A percentile compares a stretch with the other conserved stretches of the same genome.
These are phyloP conservation scores for Helenozyma baotianmanensis DNA, from an alignment of 805 yeast genomes.

Conservation along the genomic window DNA sequence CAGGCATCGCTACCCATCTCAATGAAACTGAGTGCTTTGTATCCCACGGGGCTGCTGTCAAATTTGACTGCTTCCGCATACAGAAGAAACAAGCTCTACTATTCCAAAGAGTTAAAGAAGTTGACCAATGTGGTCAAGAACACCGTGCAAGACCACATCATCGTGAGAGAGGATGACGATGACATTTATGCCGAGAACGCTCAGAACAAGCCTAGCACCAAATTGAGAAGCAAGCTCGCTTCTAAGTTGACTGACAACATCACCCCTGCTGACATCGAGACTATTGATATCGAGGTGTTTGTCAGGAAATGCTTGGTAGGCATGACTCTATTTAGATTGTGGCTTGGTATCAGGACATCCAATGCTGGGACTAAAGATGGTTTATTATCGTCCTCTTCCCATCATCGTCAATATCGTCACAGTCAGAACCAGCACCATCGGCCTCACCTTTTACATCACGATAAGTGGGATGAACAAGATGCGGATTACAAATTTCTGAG, in stretches of 20 bases:
- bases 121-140: constrained; percentile 65
- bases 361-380: too few relatives aligned
- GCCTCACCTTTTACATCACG: constrained; percentile 1
- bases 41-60: background rate
- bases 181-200: constrained; percentile 10
- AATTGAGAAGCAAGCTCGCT: constrained; percentile 30
- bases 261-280: constrained; percentile 38
- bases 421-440: constrained; percentile 4
- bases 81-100: constrained; percentile 26
- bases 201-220: constrained; percentile 16
- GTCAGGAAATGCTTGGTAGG: constrained; percentile 30
- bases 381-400: background rate
- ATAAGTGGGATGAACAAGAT: too few relatives aligned
- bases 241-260: constrained; percentile 29
- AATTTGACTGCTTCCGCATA: constrained; percentile 13
- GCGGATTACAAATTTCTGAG: constrained; percentile 27
- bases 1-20: constrained; percentile 1
- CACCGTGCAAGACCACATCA: constrained; percentile 61
- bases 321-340: constrained; percentile 28
- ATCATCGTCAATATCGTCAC: constrained; percentile 8
- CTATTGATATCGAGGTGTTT: constrained; percentile 33
- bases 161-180: constrained; percentile 15
- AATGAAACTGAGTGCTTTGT: too few relatives aligned
- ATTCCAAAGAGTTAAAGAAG: constrained; percentile 42
- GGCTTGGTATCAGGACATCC: constrained; percentile 28